Evolutionary conservation across 2,329 filamentous ascomycete genomes (phyloP).

Genomic region (Zymoseptoria pseudotritici): DNA sequence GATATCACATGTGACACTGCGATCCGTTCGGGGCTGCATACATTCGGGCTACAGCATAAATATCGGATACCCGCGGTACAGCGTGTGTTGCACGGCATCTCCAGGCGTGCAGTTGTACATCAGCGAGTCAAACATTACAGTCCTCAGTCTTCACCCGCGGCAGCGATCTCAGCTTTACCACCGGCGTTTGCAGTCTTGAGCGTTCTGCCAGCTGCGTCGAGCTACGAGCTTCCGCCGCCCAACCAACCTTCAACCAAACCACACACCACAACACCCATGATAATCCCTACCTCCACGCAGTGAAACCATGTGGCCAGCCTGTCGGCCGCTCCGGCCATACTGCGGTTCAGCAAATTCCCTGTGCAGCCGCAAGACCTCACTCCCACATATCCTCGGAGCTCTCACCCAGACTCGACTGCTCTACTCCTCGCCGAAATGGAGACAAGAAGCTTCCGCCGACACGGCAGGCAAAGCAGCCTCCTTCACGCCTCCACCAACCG

Average conservation of each 20-base stretch:
- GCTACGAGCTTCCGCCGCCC: neutral
- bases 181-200: neutral
- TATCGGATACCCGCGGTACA: neutral
- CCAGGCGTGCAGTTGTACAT: neutral
- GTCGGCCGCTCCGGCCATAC: constrained; percentile 23
- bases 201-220: too few relatives aligned
- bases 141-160: neutral
- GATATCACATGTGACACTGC: neutral
- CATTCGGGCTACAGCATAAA: neutral
- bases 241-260: neutral
- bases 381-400: constrained; percentile 3
- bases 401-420: constrained; percentile 15
- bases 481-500: constrained; percentile 2
- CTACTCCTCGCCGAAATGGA: constrained; percentile 11
- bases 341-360: neutral
- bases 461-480: constrained; percentile 6
- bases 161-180: neutral
- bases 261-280: constrained; percentile 10
- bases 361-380: constrained; percentile 4
- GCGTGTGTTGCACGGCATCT: neutral
- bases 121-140: neutral
- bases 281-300: constrained; percentile 12
- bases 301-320: constrained; percentile 25
- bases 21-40: neutral
- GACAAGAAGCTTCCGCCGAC: constrained; percentile 14